These are phyloP conservation scores for Rhytidhysteron rufulum DNA, from an alignment of 2,329 filamentous ascomycete genomes.

Conservation along the genomic window DNA sequence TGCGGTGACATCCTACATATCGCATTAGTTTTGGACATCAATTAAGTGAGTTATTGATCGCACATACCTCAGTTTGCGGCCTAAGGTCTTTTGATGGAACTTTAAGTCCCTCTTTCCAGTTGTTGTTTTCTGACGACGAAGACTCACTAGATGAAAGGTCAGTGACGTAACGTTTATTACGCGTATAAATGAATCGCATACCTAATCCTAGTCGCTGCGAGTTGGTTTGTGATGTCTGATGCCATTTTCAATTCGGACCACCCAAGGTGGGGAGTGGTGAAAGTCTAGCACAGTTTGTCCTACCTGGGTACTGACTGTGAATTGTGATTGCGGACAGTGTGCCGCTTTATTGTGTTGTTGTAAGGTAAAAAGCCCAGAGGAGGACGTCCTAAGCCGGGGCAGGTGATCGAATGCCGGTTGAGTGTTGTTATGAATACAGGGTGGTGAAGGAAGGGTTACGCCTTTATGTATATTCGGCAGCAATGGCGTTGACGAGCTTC, in stretches of 20 bases:
- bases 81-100: conserved; percentile 70
- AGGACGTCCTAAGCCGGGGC: too few relatives aligned
- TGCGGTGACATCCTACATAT: conserved; percentile 83
- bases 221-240: conserved; percentile 52
- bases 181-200: conserved; percentile 17
- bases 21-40: too few relatives aligned
- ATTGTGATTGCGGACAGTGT: too few relatives aligned
- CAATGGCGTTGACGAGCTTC: too few relatives aligned
- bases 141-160: conserved; percentile 40
- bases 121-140: conserved; percentile 52
- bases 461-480: too few relatives aligned
- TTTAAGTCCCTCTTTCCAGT: conserved; percentile 73
- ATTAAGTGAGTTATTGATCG: too few relatives aligned
- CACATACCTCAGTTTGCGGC: conserved; percentile 74
- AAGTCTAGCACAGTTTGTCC: conserved; percentile 14
- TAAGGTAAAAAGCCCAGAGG: conserved; percentile 3
- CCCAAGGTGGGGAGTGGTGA: conserved; percentile 16
- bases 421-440: too few relatives aligned
- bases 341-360: too few relatives aligned
- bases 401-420: too few relatives aligned
- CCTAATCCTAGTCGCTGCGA: conserved; percentile 53
- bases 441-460: too few relatives aligned
- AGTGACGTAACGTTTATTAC: conserved; percentile 10
- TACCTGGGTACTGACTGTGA: too few relatives aligned
- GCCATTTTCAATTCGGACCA: conserved; percentile 40